These are phyloP conservation scores for Cicer cuneatum DNA, from an alignment of 306 rosid species.

Conservation along the genomic window DNA sequence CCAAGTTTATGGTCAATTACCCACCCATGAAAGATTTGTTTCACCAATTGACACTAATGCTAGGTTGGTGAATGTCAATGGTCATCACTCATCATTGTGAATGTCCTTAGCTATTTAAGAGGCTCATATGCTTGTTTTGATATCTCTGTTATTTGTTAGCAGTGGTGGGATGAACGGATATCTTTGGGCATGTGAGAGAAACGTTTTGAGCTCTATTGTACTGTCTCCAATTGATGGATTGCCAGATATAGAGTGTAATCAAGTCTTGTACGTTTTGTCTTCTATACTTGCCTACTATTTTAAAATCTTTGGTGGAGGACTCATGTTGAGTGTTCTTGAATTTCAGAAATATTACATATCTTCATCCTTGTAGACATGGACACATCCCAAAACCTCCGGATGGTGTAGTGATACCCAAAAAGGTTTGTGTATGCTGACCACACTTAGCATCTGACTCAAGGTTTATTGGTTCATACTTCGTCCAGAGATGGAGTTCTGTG, in stretches of 20 bases:
- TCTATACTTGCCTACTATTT: slow-evolving; percentile 33
- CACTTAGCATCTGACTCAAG: slow-evolving; percentile 33
- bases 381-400: slow-evolving; percentile 78
- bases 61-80: slow-evolving; percentile 65
- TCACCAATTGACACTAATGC: slow-evolving; percentile 56
- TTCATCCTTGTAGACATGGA: slow-evolving; percentile 57
- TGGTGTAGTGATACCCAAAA: slow-evolving; percentile 74
- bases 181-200: slow-evolving; percentile 77
- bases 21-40: slow-evolving; percentile 50
- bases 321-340: slow-evolving; percentile 46
- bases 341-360: slow-evolving; percentile 81
- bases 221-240: slow-evolving; percentile 78
- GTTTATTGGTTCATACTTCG: slow-evolving; percentile 11
- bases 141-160: slow-evolving; percentile 38
- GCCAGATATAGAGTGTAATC: slow-evolving; percentile 66
- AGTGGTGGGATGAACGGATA: slow-evolving; percentile 95
- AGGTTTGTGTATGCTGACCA: slow-evolving; percentile 55
- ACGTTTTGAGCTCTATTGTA: slow-evolving; percentile 53
- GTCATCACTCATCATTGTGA: slow-evolving; percentile 31
- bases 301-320: slow-evolving; percentile 22
- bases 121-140: slow-evolving; percentile 29
- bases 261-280: slow-evolving; percentile 73
- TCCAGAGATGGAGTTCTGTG: slow-evolving; percentile 10
- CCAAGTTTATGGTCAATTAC: slow-evolving; percentile 48
- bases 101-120: slow-evolving; percentile 11